Evolutionary conservation across 1,139 yeast genomes (phyloP).

Genomic region (Zygotorulaspora mrakii): DNA sequence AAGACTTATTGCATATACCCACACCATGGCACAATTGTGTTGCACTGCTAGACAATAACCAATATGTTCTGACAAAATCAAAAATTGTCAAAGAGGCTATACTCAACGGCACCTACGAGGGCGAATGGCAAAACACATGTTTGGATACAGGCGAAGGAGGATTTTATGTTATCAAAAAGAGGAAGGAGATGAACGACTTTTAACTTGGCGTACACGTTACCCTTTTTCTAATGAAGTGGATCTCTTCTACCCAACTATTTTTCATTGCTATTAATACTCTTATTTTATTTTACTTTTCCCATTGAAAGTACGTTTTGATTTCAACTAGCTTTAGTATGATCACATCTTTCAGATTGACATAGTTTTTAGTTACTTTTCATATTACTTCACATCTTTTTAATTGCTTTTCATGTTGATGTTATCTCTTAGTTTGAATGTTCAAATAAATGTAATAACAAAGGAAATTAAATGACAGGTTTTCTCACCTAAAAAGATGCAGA

Average conservation of each 20-base stretch:
- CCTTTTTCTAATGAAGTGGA: not conserved
- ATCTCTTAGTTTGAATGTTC: not conserved
- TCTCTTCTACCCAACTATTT: not conserved
- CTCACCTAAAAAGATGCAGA: too few relatives aligned
- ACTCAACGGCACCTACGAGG: constrained; percentile 34
- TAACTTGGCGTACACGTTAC: not conserved
- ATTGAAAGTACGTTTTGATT: too few relatives aligned
- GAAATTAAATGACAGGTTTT: too few relatives aligned
- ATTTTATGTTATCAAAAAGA: constrained; percentile 20
- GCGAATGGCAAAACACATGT: constrained; percentile 36
- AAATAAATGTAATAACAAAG: not conserved
- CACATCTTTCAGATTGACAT: too few relatives aligned
- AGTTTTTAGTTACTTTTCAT: too few relatives aligned
- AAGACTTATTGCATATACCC: constrained; percentile 56
- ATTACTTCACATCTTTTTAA: too few relatives aligned
- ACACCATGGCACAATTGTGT: constrained; percentile 66
- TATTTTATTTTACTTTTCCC: too few relatives aligned
- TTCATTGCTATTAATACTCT: not conserved
- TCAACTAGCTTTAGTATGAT: too few relatives aligned
- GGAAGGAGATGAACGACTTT: not conserved
- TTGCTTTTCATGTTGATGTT: not conserved
- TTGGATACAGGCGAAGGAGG: constrained; percentile 36
- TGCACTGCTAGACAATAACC: constrained; percentile 40
- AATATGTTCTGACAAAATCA: constrained; percentile 37
- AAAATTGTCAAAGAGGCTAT: constrained; percentile 38